Evolutionary conservation across 768 basidiomycete species (phyloP).

Genomic region (Porphyrellus cyaneotinctus): DNA sequence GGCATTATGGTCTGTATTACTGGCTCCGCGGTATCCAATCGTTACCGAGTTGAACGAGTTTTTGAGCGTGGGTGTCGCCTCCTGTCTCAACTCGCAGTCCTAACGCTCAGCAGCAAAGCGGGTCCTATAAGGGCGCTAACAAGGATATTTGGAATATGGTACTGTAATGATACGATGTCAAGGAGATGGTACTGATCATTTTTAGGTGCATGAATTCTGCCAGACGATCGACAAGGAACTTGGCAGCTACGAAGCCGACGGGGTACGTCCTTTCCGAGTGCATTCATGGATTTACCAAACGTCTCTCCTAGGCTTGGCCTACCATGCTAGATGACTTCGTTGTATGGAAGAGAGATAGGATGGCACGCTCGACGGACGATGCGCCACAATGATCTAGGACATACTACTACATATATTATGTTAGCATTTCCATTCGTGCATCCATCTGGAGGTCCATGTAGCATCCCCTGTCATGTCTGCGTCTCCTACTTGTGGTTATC

Average conservation of each 20-base stretch:
- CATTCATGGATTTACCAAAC: slow-evolving; percentile 1
- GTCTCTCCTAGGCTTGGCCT: slow-evolving; percentile 64
- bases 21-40: slow-evolving; percentile 63
- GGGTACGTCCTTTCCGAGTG: slow-evolving; percentile 42
- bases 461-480: not conserved
- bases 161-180: not conserved
- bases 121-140: slow-evolving; percentile 71
- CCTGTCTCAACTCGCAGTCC: not conserved
- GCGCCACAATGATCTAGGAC: slow-evolving; percentile 7
- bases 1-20: slow-evolving; percentile 72
- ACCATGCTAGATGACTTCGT: slow-evolving; percentile 79
- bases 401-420: not conserved
- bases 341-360: slow-evolving; percentile 49
- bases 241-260: slow-evolving; percentile 69
- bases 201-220: slow-evolving; percentile 75
- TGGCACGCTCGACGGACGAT: slow-evolving; percentile 1
- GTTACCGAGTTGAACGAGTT: slow-evolving; percentile 63
- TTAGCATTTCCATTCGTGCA: slow-evolving; percentile 10
- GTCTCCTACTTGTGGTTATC: not conserved
- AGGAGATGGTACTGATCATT: not conserved
- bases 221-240: slow-evolving; percentile 55
- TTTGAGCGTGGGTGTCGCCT: slow-evolving; percentile 47
- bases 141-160: slow-evolving; percentile 89
- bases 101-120: slow-evolving; percentile 34
- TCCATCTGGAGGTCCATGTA: not conserved